These are phyloP conservation scores for Galeopsis tetrahit DNA, from an alignment of 257 asterid species.

Conservation along the genomic window DNA sequence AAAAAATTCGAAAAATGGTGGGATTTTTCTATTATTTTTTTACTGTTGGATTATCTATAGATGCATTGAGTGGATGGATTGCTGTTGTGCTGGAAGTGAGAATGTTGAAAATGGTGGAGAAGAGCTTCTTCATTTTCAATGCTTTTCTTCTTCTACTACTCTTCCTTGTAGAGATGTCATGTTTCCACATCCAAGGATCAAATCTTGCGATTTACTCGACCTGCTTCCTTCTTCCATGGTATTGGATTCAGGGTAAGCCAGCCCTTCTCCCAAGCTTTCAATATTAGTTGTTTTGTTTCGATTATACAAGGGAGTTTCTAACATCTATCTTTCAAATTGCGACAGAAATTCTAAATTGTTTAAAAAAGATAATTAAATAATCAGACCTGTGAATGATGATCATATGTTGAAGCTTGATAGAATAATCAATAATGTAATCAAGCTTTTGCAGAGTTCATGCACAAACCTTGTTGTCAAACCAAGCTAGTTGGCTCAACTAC, in stretches of 20 bases:
- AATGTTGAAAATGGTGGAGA: slow-evolving; percentile 42
- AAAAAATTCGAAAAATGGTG: not conserved
- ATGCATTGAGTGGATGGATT: slow-evolving; percentile 78
- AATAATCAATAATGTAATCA: not conserved
- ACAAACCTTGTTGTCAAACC: slow-evolving; percentile 61
- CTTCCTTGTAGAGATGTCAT: slow-evolving; percentile 69
- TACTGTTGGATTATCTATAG: slow-evolving; percentile 35
- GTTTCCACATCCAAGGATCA: slow-evolving; percentile 63
- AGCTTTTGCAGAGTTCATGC: slow-evolving; percentile 57
- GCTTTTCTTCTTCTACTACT: slow-evolving; percentile 42
- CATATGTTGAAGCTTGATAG: not conserved
- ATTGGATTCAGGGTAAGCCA: slow-evolving; percentile 65
- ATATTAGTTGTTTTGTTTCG: not conserved
- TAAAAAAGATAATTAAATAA: not conserved
- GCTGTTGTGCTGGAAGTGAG: slow-evolving; percentile 82
- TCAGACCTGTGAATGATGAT: not conserved
- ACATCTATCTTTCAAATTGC: not conserved
- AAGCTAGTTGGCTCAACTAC: slow-evolving; percentile 73
- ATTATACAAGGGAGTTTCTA: not conserved
- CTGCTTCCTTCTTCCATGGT: slow-evolving; percentile 59
- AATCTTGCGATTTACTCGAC: slow-evolving; percentile 60
- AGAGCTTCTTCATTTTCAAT: slow-evolving; percentile 41
- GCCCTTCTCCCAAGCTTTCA: not conserved
- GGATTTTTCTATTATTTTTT: not conserved
- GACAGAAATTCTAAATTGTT: not conserved